A percentile compares a stretch with the other conserved stretches of the same genome.
Conservation (phyloP, 257 asterid species). For the Cynanchum wilfordii region DNA sequence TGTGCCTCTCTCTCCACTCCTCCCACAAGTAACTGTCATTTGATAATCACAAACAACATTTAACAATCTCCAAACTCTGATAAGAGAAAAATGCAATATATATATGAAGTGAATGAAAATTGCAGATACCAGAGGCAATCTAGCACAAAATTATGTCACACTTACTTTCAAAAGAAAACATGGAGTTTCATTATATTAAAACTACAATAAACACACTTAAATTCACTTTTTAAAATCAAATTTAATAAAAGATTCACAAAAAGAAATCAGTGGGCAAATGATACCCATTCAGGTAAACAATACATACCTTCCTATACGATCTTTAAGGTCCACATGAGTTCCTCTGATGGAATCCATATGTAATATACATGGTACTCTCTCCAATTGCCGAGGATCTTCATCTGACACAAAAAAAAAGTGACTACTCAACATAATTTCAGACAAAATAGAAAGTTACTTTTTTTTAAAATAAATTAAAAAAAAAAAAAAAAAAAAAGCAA, state of each 20-base stretch:
- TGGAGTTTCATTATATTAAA: no score
- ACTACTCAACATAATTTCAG: not conserved
- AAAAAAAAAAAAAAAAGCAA: slow-evolving; percentile 8
- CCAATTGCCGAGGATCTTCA: slow-evolving; percentile 28
- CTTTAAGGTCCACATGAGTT: slow-evolving; percentile 40
- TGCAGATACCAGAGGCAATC: not conserved
- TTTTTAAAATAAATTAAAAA: no score
- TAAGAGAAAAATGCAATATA: not conserved
- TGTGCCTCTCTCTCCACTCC: slow-evolving; percentile 90
- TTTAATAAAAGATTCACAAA: no score
- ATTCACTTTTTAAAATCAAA: no score
- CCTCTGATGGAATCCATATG: slow-evolving; percentile 52
- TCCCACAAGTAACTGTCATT: slow-evolving; percentile 80
- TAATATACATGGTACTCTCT: slow-evolving; percentile 44
- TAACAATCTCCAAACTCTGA: not conserved
- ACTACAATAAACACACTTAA: no score
- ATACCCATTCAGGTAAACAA: not conserved
- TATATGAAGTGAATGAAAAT: not conserved
- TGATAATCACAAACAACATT: slow-evolving; percentile 14
- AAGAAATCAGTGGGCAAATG: not conserved
- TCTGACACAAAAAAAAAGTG: slow-evolving; percentile 33
- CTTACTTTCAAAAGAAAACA: not conserved
- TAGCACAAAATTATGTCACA: not conserved
- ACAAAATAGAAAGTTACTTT: slow-evolving; percentile 6
- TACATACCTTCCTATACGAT: slow-evolving; percentile 39